These are phyloP conservation scores for Colletotrichum graminicola DNA, from an alignment of 2,329 filamentous ascomycete species.

Conservation along the genomic window DNA sequence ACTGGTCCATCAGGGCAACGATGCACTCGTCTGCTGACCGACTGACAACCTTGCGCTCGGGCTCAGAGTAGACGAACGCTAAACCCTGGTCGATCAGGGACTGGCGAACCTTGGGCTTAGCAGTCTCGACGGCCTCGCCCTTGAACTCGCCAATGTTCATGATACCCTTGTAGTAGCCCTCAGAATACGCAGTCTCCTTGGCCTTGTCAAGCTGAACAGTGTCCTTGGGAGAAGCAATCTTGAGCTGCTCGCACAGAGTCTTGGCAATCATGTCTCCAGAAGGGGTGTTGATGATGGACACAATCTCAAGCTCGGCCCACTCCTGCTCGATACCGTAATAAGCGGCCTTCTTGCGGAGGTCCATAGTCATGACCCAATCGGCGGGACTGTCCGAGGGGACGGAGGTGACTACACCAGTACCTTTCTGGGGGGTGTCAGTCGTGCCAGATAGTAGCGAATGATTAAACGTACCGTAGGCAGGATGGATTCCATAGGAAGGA, in stretches of 20 bases:
- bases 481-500: conserved; percentile 95
- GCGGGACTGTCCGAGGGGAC: conserved; percentile 97
- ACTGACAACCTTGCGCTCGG: conserved; percentile 88
- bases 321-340: conserved; percentile 97
- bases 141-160: conserved; percentile 91
- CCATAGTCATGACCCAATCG: conserved; percentile 89
- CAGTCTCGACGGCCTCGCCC: conserved; percentile 86
- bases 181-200: conserved; percentile 96
- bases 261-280: conserved; percentile 89
- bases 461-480: conserved; percentile 68
- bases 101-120: conserved; percentile 86
- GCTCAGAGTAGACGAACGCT: conserved; percentile 94
- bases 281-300: conserved; percentile 91
- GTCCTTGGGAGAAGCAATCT: conserved; percentile 97
- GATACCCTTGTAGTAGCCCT: conserved; percentile 89
- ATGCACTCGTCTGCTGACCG: conserved; percentile 94
- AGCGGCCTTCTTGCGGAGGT: conserved; percentile 93
- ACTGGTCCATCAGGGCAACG: conserved; percentile 93
- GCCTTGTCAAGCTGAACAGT: conserved; percentile 87
- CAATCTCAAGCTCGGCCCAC: conserved; percentile 91
- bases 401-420: conserved; percentile 94
- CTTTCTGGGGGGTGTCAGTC: conserved; percentile 66
- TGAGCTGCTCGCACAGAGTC: conserved; percentile 88
- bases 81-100: conserved; percentile 80
- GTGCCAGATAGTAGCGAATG: neutral